Percentiles rank a stretch among this genome's conserved stretches.
phyloP scores from a whole-genome alignment of 106 monocot species.

The Gastrodia elata region DNA sequence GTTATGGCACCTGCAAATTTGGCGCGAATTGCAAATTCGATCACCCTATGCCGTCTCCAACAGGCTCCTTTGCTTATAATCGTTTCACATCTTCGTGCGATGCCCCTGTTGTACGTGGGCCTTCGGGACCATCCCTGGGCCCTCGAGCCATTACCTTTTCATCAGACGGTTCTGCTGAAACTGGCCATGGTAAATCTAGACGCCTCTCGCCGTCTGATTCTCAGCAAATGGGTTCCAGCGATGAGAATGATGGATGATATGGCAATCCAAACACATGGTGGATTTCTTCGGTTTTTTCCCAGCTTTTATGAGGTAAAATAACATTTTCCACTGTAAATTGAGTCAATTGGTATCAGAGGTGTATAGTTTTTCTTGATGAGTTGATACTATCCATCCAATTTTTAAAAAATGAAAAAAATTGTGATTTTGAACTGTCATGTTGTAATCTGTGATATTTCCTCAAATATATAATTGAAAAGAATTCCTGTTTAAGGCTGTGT shows the following conservation, averaged over 20 bases:
- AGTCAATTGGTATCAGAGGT: slow-evolving; percentile 13
- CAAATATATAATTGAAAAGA: background rate
- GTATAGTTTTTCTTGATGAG: slow-evolving; percentile 24
- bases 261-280: slow-evolving; percentile 11
- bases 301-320: background rate
- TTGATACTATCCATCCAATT: slow-evolving; percentile 7
- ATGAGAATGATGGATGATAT: slow-evolving; percentile 16
- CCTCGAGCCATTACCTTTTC: slow-evolving; percentile 14
- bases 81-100: slow-evolving; percentile 22
- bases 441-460: background rate
- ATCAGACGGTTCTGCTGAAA: slow-evolving; percentile 20
- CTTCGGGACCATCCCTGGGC: slow-evolving; percentile 4
- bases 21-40: slow-evolving; percentile 76
- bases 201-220: slow-evolving; percentile 10
- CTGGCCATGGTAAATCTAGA: slow-evolving; percentile 16
- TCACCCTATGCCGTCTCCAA: slow-evolving; percentile 49
- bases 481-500: background rate
- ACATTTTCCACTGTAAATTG: slow-evolving; percentile 24
- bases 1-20: slow-evolving; percentile 63
- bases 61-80: slow-evolving; percentile 35
- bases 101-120: slow-evolving; percentile 6
- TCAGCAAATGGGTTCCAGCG: slow-evolving; percentile 20
- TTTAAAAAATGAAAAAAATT: background rate
- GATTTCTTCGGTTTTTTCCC: slow-evolving; percentile 15
- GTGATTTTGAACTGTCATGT: slow-evolving; percentile 4